Evolutionary conservation across 305 asterid genomes (phyloP).

Genomic region (Caryopteris hybrid): DNA sequence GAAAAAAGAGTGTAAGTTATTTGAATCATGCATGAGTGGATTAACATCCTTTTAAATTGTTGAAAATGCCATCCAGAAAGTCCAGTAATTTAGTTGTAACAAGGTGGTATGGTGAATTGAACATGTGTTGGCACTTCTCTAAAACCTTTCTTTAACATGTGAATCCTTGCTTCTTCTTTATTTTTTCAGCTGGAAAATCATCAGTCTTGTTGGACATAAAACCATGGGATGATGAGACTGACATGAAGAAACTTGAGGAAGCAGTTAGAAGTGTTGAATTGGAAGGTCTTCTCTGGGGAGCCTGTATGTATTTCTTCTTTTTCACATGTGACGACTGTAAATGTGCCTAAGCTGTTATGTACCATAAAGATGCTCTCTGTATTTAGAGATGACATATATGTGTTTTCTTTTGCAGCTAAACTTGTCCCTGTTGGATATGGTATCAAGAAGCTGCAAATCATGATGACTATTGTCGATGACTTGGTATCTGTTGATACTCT

Average conservation of each 20-base stretch:
- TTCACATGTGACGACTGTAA: too few species aligned
- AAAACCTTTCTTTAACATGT: too few species aligned
- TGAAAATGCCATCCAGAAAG: not conserved
- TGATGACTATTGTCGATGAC: constrained; percentile 57
- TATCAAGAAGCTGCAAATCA: constrained; percentile 76
- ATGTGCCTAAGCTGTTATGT: too few species aligned
- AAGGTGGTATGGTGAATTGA: not conserved
- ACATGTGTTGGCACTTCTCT: too few species aligned
- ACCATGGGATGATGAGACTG: constrained; percentile 97
- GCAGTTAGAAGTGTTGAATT: constrained; percentile 63
- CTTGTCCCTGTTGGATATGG: constrained; percentile 87
- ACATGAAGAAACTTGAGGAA: constrained; percentile 89
- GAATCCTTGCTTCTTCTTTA: not conserved
- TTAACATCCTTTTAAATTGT: not conserved
- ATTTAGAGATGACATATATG: too few species aligned
- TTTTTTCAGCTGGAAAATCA: constrained; percentile 70
- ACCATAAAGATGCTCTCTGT: too few species aligned
- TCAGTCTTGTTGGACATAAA: constrained; percentile 78
- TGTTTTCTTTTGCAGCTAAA: constrained; percentile 44
- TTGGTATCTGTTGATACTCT: constrained; percentile 39
- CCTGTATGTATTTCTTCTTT: constrained; percentile 41
- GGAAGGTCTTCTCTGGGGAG: constrained; percentile 92
- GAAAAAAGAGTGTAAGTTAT: constrained; percentile 71
- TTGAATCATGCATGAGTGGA: not conserved
- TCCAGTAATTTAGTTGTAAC: not conserved